Conservation (phyloP, 2,329 filamentous ascomycete genomes). For the Ophiognomonia clavigignenti-juglandacearum region DNA sequence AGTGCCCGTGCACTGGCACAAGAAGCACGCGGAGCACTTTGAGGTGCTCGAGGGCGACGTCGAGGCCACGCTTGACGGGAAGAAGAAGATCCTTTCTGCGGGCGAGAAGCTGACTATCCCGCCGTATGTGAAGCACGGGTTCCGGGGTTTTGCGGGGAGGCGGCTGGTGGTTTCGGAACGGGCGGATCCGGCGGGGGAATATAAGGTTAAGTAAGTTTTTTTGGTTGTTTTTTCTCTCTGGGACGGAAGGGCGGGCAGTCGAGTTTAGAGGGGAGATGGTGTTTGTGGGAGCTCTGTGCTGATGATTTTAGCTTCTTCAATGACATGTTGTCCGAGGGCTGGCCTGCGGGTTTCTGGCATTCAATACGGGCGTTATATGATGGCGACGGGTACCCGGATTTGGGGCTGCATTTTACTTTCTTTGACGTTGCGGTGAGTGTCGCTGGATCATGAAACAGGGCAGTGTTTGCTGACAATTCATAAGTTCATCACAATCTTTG, state of each 20-base stretch:
- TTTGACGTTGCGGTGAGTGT: constrained; percentile 5
- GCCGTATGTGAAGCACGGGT: background rate
- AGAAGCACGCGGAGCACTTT: background rate
- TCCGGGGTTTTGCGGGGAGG: constrained; percentile 4
- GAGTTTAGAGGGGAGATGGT: no score
- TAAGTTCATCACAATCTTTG: constrained; percentile 12
- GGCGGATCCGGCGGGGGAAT: constrained; percentile 5
- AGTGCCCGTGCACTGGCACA: constrained; percentile 8
- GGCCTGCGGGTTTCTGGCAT: constrained; percentile 1
- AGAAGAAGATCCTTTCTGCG: background rate
- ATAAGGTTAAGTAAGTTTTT: constrained; percentile 3
- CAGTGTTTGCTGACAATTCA: background rate
- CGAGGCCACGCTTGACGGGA: constrained; percentile 1
- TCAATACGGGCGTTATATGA: constrained; percentile 5
- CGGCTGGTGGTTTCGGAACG: constrained; percentile 2
- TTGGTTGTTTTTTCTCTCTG: background rate
- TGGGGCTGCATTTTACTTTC: constrained; percentile 3
- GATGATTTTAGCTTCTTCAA: constrained; percentile 6
- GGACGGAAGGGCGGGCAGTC: background rate
- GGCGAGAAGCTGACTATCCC: constrained; percentile 1
- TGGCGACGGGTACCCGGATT: constrained; percentile 1
- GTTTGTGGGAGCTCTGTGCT: background rate
- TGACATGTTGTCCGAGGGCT: background rate
- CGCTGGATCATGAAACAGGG: no score
- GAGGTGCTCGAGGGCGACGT: constrained; percentile 4